phyloP scores from a whole-genome alignment of 2,329 filamentous ascomycete species.

The Nemania sp. region DNA sequence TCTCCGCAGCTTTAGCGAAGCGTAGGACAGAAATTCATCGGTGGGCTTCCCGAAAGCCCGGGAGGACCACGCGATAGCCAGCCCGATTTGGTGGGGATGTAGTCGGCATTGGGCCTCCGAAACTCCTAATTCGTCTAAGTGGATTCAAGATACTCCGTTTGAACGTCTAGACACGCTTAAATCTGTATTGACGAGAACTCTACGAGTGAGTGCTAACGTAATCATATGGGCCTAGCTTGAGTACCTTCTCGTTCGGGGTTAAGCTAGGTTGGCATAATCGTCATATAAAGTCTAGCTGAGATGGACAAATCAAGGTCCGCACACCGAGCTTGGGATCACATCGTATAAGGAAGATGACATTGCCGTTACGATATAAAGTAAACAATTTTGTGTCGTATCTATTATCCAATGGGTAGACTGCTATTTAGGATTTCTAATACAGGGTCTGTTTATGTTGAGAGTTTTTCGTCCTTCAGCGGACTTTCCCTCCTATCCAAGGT shows the following conservation, averaged over 20 bases:
- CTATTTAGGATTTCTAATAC: not conserved
- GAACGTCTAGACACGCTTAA: not conserved
- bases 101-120: constrained; percentile 44
- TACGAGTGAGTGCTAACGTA: not conserved
- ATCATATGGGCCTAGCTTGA: not conserved
- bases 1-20: not conserved
- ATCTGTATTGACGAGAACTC: not conserved
- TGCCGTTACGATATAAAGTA: not conserved
- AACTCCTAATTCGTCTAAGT: constrained; percentile 27
- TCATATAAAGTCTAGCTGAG: not conserved
- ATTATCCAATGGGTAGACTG: not conserved
- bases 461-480: constrained; percentile 9
- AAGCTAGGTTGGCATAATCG: not conserved
- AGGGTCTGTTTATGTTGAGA: not conserved
- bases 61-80: constrained; percentile 13
- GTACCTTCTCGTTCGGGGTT: not conserved
- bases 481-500: constrained; percentile 9
- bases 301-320: not conserved
- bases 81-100: constrained; percentile 38
- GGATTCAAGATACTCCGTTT: not conserved
- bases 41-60: not conserved
- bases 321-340: not conserved
- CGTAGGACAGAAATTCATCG: not conserved
- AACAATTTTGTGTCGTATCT: not conserved
- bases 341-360: not conserved